These are phyloP conservation scores for Ambrosiella beaveri DNA, from an alignment of 2,329 filamentous ascomycete species.

Conservation along the genomic window DNA sequence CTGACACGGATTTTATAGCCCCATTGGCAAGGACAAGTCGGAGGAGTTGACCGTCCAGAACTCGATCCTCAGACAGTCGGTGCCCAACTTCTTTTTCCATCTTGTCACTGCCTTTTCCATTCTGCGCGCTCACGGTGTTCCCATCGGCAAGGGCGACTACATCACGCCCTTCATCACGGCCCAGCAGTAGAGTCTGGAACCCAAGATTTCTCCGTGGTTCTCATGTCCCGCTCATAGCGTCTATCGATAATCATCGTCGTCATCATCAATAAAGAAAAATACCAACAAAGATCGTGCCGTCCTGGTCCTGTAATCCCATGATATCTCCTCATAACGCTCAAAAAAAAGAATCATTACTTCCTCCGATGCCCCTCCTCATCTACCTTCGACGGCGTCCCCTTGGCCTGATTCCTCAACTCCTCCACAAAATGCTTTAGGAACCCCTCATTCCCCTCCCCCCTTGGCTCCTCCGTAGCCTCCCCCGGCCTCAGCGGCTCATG, in stretches of 20 bases:
- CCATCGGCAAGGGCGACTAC: slow-evolving; percentile 39
- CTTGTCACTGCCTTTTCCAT: slow-evolving; percentile 37
- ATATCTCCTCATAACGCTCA: neutral
- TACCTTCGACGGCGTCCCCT: slow-evolving; percentile 7
- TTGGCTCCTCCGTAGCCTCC: slow-evolving; percentile 28
- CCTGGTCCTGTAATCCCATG: neutral
- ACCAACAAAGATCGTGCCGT: neutral
- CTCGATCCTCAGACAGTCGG: slow-evolving; percentile 27
- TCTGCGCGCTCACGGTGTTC: slow-evolving; percentile 36
- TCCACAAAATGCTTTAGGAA: slow-evolving; percentile 33
- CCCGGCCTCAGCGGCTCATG: slow-evolving; percentile 33
- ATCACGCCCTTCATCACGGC: neutral
- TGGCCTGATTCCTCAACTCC: slow-evolving; percentile 32
- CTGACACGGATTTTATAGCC: slow-evolving; percentile 5
- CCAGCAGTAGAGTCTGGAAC: neutral
- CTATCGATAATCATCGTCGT: neutral
- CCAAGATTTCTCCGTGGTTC: no score
- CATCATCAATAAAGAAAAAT: neutral
- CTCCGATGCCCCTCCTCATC: neutral
- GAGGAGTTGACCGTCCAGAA: slow-evolving; percentile 16
- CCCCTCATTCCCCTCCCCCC: slow-evolving; percentile 14
- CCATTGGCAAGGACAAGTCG: neutral
- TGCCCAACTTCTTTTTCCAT: slow-evolving; percentile 48
- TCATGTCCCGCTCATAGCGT: no score
- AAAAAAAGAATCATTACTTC: neutral